These are phyloP conservation scores for Fusarium tupiense DNA, from an alignment of 2,329 filamentous ascomycete species.

Conservation along the genomic window DNA sequence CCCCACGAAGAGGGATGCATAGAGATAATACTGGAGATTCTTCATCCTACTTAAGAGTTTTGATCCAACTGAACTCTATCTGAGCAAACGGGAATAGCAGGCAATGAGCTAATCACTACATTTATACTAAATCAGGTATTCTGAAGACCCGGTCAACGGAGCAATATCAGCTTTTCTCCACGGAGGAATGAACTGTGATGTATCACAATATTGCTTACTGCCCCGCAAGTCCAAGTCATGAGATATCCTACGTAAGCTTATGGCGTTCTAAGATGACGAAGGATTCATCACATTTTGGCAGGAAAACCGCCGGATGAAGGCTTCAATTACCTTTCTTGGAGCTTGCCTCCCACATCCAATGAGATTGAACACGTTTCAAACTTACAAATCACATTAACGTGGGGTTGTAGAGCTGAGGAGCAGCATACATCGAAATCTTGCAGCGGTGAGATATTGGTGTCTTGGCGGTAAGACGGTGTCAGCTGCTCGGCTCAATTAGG, in stretches of 20 bases:
- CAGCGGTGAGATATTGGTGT: not conserved
- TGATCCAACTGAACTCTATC: no score
- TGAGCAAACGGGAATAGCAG: not conserved
- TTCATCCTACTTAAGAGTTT: not conserved
- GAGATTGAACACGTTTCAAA: fast-evolving
- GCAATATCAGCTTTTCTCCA: fast-evolving
- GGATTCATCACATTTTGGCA: fast-evolving
- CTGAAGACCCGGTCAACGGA: no score
- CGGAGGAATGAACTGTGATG: fast-evolving
- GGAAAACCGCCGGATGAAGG: not conserved
- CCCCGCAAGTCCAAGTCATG: not conserved
- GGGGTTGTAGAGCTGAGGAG: not conserved
- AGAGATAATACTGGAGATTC: not conserved
- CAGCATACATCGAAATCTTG: not conserved
- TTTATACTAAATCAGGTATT: not conserved
- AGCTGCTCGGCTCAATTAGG: not conserved
- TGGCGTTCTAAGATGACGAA: not conserved
- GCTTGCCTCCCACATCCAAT: no score
- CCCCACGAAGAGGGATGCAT: not conserved
- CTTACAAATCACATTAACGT: not conserved
- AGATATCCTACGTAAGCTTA: not conserved
- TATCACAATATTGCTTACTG: not conserved
- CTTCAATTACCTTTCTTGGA: not conserved
- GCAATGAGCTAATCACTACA: not conserved
- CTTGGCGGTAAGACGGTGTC: not conserved